Conservation (phyloP, 768 basidiomycete genomes). For the Tephrocybe sp. region DNA sequence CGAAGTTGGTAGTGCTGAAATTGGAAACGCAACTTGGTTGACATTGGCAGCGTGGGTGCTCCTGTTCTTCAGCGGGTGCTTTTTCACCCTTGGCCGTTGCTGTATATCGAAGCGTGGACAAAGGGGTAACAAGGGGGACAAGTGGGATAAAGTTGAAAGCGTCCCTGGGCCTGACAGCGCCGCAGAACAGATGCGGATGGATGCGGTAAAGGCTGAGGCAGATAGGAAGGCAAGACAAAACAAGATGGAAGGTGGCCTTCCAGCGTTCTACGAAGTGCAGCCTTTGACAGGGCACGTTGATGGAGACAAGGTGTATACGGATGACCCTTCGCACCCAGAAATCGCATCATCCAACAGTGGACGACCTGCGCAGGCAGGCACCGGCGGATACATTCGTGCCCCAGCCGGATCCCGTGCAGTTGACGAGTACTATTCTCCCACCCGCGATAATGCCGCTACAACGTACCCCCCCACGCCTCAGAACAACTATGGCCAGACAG, state of each 20-base stretch:
- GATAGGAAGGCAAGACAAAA: constrained; percentile 74
- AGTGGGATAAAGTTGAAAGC: constrained; percentile 35
- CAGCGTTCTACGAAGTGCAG: constrained; percentile 71
- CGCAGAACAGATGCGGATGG: constrained; percentile 74
- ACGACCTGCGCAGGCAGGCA: constrained; percentile 25
- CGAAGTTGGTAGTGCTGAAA: constrained; percentile 68
- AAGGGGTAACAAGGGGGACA: constrained; percentile 33
- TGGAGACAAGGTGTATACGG: constrained; percentile 53
- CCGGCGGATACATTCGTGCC: constrained; percentile 66
- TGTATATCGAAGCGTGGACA: constrained; percentile 62
- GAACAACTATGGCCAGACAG: constrained; percentile 27
- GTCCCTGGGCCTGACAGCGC: constrained; percentile 34
- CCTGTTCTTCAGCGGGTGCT: constrained; percentile 88
- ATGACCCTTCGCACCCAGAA: constrained; percentile 38
- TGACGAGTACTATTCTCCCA: constrained; percentile 66
- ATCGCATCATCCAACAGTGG: constrained; percentile 27
- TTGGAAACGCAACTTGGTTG: constrained; percentile 91
- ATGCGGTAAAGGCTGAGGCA: constrained; percentile 83
- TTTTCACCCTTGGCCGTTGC: constrained; percentile 81
- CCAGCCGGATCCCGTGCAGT: constrained; percentile 65
- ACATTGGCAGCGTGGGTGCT: constrained; percentile 84
- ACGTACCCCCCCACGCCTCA: constrained; percentile 47
- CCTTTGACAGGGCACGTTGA: constrained; percentile 64
- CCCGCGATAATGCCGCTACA: constrained; percentile 24
- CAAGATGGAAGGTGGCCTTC: constrained; percentile 62